Conservation (phyloP, 305 asterid genomes). For the Petunia hybrid region DNA sequence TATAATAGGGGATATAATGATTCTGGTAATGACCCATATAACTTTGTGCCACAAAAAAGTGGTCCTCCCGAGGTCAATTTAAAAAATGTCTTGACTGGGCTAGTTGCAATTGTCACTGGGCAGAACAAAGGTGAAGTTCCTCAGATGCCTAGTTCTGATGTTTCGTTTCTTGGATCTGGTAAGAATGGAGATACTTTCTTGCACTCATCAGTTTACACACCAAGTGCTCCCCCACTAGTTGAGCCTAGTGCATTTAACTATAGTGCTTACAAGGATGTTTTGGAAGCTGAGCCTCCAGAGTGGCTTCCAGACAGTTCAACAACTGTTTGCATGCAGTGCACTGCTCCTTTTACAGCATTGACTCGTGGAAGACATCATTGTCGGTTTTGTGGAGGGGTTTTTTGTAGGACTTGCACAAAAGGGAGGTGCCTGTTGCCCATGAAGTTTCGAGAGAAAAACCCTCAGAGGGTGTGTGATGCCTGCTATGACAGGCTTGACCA, state of each 20-base stretch:
- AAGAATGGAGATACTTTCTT: conserved; percentile 85
- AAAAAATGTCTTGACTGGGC: conserved; percentile 73
- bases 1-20: conserved; percentile 59
- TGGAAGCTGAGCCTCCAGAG: conserved; percentile 99
- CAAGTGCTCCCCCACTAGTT: conserved; percentile 98
- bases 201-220: conserved; percentile 88
- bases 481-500: conserved; percentile 99
- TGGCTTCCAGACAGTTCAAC: conserved; percentile 98
- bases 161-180: conserved; percentile 83
- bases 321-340: conserved; percentile 86
- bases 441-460: conserved; percentile 92
- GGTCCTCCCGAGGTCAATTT: conserved; percentile 86
- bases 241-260: conserved; percentile 67
- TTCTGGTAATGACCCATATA: conserved; percentile 59
- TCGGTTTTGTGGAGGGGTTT: conserved; percentile 93
- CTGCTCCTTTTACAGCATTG: conserved; percentile 85
- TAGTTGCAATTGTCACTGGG: conserved; percentile 79
- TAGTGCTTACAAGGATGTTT: conserved; percentile 76
- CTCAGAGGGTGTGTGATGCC: conserved; percentile 96
- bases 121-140: conserved; percentile 60
- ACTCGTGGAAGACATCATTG: conserved; percentile 99
- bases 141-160: conserved; percentile 67
- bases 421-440: conserved; percentile 89
- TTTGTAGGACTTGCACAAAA: conserved; percentile 90
- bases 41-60: conserved; percentile 42